Evolutionary conservation across 768 basidiomycete species (phyloP).

Genomic region (Amanita pallidorosea): DNA sequence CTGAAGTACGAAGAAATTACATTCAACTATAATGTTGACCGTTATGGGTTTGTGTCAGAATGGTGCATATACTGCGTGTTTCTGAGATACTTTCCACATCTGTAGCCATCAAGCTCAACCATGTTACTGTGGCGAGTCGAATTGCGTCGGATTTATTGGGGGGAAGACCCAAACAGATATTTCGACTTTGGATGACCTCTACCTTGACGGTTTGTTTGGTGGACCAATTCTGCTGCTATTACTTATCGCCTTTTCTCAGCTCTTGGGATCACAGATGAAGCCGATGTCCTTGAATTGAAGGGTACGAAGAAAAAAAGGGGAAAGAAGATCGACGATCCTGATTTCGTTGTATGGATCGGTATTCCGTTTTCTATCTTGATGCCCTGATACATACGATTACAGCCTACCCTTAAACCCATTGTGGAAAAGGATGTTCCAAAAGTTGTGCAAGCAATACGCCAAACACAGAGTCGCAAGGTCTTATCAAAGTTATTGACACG

Average conservation of each 20-base stretch:
- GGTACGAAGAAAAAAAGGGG: slow-evolving; percentile 91
- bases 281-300: slow-evolving; percentile 73
- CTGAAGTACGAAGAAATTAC: slow-evolving; percentile 81
- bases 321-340: slow-evolving; percentile 84
- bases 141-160: slow-evolving; percentile 93
- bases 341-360: slow-evolving; percentile 58
- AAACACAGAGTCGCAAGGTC: slow-evolving; percentile 76
- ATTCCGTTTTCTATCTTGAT: slow-evolving; percentile 1
- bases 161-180: slow-evolving; percentile 98
- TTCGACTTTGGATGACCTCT: slow-evolving; percentile 88
- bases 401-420: slow-evolving; percentile 76
- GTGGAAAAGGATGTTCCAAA: slow-evolving; percentile 77
- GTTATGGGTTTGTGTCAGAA: slow-evolving; percentile 70
- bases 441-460: slow-evolving; percentile 83
- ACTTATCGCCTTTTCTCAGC: slow-evolving; percentile 32
- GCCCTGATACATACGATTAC: slow-evolving; percentile 2
- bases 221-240: background rate
- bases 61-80: background rate
- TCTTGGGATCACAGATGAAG: slow-evolving; percentile 89
- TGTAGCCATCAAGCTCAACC: slow-evolving; percentile 84
- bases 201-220: slow-evolving; percentile 67
- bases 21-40: slow-evolving; percentile 99
- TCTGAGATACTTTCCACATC: background rate
- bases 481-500: slow-evolving; percentile 75
- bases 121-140: slow-evolving; percentile 92